These are phyloP conservation scores for Skeletonema marinoi DNA, from an alignment of 108 stramenopile genomes.

Conservation along the genomic window DNA sequence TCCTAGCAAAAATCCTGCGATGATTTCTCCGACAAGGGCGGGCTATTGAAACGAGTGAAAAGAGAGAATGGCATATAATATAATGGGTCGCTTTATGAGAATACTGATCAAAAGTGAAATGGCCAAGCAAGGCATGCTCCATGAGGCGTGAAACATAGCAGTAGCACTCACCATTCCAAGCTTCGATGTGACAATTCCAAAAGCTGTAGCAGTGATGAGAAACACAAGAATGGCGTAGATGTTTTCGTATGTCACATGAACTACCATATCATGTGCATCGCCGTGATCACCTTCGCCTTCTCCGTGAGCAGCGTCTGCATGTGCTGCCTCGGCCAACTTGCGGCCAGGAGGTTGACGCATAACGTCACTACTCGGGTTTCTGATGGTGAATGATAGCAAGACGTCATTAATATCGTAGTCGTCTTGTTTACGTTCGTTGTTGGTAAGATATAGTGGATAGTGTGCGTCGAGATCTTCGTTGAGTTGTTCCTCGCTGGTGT, in stretches of 20 bases:
- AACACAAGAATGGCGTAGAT: slow-evolving; percentile 47
- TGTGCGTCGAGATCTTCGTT: too few species aligned
- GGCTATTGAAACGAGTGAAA: too few species aligned
- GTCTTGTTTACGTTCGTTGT: too few species aligned
- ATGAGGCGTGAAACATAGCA: slow-evolving; percentile 8
- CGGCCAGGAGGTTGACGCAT: background rate
- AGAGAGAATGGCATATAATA: background rate
- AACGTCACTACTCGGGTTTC: background rate
- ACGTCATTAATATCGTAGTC: too few species aligned
- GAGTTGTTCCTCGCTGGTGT: too few species aligned
- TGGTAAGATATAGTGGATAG: too few species aligned
- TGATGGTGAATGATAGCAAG: background rate
- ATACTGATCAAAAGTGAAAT: too few species aligned
- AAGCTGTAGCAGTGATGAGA: too few species aligned
- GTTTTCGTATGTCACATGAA: slow-evolving; percentile 38
- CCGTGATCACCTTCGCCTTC: too few species aligned
- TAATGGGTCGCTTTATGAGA: too few species aligned
- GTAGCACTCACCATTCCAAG: too few species aligned
- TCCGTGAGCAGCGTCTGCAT: background rate
- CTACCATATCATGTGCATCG: slow-evolving; percentile 13
- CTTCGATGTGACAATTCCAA: too few species aligned
- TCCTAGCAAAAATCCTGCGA: slow-evolving; percentile 32
- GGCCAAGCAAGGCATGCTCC: background rate
- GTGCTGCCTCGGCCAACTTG: background rate
- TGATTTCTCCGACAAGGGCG: slow-evolving; percentile 45